phyloP scores from a whole-genome alignment of 306 rosid species.

The Pterocarpus santalinus region DNA sequence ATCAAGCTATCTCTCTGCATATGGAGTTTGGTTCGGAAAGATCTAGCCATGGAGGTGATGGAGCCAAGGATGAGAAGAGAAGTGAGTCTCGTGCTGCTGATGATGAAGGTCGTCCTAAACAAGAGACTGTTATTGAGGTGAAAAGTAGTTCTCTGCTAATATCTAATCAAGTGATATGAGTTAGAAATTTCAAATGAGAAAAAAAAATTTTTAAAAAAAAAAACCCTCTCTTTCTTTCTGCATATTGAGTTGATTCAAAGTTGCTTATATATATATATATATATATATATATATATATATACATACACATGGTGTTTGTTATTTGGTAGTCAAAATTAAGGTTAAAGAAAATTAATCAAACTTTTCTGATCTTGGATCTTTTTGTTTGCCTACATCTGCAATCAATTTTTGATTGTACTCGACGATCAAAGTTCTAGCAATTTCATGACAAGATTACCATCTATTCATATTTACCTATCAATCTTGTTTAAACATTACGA shows the following conservation, averaged over 20 bases:
- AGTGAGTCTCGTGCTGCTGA: constrained; percentile 51
- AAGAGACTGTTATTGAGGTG: constrained; percentile 54
- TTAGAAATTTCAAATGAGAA: not conserved
- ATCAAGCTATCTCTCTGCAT: not conserved
- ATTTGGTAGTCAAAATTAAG: not conserved
- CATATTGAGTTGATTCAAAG: not conserved
- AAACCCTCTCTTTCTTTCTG: not conserved
- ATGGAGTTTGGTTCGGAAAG: constrained; percentile 59
- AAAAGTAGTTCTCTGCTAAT: constrained; percentile 35
- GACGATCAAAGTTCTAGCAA: not conserved
- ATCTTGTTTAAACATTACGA: not conserved
- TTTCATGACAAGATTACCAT: too few species aligned
- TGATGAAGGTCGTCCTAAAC: constrained; percentile 39
- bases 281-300: too few species aligned
- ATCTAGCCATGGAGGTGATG: constrained; percentile 51
- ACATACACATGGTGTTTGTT: not conserved
- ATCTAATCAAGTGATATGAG: too few species aligned
- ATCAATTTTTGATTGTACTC: not conserved
- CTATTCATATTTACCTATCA: not conserved
- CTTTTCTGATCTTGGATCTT: not conserved
- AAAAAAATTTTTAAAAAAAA: not conserved
- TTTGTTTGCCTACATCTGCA: not conserved
- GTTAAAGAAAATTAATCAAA: not conserved
- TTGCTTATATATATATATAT: too few species aligned
- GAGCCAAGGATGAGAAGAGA: constrained; percentile 53